Base-by-base conservation (phyloP, 192 early-diverging fungal species). In the Glomus cerebriforme region DNA sequence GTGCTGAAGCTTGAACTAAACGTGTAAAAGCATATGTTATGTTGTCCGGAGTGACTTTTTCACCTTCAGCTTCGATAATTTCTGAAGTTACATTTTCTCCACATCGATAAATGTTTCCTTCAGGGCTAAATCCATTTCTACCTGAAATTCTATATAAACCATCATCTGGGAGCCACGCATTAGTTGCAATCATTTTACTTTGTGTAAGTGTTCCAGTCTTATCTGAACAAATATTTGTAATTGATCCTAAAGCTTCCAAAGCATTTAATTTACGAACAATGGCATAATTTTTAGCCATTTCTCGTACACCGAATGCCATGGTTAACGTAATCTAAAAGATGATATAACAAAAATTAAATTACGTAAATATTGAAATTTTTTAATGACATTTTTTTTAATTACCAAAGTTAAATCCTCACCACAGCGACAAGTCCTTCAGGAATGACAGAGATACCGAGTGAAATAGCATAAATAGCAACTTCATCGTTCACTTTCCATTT, bases 401-500 rank as follows among this genome's bases (percentile, higher is more conserved):
- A 8, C 3, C 2, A 22, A n/a, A 6, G 58, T 59, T 59, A 15
- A 13, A 59, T 6, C 2, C 58, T 22, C 29, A 96, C 95, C 26
- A 98, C 95, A 32, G 95, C 96, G 49, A 98, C 91, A n/a, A 97
- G 88, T 80, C 96, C 97, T 83, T 96, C 96, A 49, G 97, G 97
- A 82, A 98, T 96, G 35, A 96, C 93, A 24, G 95, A 92, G 80
- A 98, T 96, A 26, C 93, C 94, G 39, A 97, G 86, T 49, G 92
- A 92, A 62, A 98, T 91, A 35, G 95, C 96, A 79, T 93, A 93
- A 32, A 93, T 83, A 8, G 90, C 86, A 27, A 90, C 86, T 32
- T 93, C 90, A 45, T 85, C 85, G 34, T 78, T 83, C 69, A 91
- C 82, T 35, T 89, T 82, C 83, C 92, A 93, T 73, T 87, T 88